phyloP scores from a whole-genome alignment of 768 basidiomycete species.

The Leucosporidium creatinivorum region DNA sequence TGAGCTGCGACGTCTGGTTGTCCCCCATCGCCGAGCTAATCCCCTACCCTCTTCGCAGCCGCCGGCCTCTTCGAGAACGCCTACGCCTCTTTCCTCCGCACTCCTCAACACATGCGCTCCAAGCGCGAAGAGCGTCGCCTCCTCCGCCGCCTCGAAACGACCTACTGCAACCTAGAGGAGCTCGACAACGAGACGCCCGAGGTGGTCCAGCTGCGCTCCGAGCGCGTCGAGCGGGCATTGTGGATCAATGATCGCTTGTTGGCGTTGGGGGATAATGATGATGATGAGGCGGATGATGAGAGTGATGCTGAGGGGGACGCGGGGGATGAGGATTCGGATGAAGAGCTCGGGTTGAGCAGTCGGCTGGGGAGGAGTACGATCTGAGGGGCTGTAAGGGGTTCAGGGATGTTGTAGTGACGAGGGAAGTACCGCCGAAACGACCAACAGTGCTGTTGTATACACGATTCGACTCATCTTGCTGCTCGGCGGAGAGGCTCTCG shows the following conservation, averaged over 20 bases:
- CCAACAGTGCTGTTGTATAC: background rate
- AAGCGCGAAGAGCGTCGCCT: constrained; percentile 19
- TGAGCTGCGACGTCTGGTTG: background rate
- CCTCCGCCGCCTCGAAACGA: constrained; percentile 26
- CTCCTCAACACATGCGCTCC: background rate
- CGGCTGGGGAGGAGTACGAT: constrained; percentile 37
- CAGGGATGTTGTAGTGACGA: no score
- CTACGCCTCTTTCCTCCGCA: constrained; percentile 25
- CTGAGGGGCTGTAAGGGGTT: constrained; percentile 24
- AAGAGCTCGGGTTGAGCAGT: constrained; percentile 36
- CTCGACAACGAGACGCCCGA: constrained; percentile 32
- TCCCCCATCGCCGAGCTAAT: background rate
- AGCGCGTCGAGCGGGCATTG: constrained; percentile 32
- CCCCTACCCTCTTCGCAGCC: constrained; percentile 3
- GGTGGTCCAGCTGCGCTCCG: constrained; percentile 16
- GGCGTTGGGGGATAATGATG: constrained; percentile 71
- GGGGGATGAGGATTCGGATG: constrained; percentile 22
- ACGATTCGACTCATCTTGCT: background rate
- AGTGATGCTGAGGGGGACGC: constrained; percentile 82
- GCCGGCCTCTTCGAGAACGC: constrained; percentile 33
- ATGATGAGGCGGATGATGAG: constrained; percentile 80
- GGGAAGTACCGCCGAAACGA: no score
- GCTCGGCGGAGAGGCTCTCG: no score
- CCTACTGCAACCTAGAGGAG: constrained; percentile 28
- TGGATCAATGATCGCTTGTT: constrained; percentile 28